phyloP scores from a whole-genome alignment of 2,329 filamentous ascomycete genomes.

The Aspergillus unguis region DNA sequence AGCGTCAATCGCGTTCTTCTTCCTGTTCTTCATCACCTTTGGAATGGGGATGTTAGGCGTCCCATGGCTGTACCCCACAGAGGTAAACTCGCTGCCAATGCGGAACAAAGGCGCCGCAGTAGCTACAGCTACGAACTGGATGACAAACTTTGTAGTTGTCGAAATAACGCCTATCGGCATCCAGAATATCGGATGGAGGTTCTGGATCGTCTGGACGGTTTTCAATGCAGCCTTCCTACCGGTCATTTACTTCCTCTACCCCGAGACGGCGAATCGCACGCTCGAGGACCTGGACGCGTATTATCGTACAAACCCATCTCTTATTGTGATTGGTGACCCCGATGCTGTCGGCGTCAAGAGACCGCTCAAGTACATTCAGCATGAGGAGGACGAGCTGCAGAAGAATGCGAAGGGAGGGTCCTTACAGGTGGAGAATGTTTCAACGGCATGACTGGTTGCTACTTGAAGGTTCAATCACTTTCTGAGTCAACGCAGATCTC shows the following conservation, averaged over 20 bases:
- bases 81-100: conserved; percentile 50
- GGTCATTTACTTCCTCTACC: conserved; percentile 43
- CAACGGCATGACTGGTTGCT: too few species aligned
- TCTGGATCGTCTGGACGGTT: conserved; percentile 47
- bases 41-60: conserved; percentile 45
- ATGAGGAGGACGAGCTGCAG: conserved; percentile 40
- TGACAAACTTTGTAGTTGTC: conserved; percentile 35
- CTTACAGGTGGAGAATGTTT: conserved; percentile 3
- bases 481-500: too few species aligned
- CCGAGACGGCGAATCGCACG: conserved; percentile 31
- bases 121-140: conserved; percentile 50
- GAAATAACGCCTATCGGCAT: conserved; percentile 47
- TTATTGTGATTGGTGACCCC: conserved; percentile 50
- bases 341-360: conserved; percentile 47
- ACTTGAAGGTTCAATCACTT: too few species aligned
- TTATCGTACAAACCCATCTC: conserved; percentile 35
- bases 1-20: conserved; percentile 51
- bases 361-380: conserved; percentile 49
- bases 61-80: conserved; percentile 39
- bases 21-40: conserved; percentile 52
- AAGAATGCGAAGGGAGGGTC: neutral
- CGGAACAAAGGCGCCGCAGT: conserved; percentile 47
- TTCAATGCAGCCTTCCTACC: conserved; percentile 50
- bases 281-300: conserved; percentile 38
- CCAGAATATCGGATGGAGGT: conserved; percentile 39